phyloP scores from a whole-genome alignment of 371 early-diverging fungal species.

The Syncephalastrum contaminatum region DNA sequence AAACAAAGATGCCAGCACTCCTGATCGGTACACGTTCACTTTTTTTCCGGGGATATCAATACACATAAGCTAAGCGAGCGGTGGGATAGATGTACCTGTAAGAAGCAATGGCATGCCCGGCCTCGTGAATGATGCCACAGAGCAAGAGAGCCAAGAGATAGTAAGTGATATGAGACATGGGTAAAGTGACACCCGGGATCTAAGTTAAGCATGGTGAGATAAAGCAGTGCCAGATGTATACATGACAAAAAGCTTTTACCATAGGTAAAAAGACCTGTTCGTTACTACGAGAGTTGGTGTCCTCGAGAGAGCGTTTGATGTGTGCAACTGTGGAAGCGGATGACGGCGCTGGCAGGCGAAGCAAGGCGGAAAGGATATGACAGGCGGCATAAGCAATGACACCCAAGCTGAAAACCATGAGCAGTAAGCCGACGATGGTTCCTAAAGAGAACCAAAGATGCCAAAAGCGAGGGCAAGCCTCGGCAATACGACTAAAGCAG shows the following conservation, averaged over 20 bases:
- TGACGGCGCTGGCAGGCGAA: not conserved
- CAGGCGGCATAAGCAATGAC: slow-evolving; percentile 52
- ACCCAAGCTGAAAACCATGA: slow-evolving; percentile 53
- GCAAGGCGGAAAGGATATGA: slow-evolving; percentile 13
- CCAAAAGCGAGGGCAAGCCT: slow-evolving; percentile 55
- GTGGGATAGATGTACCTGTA: slow-evolving; percentile 35
- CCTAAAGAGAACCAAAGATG: slow-evolving; percentile 62
- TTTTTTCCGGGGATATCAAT: not conserved
- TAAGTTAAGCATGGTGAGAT: slow-evolving; percentile 11
- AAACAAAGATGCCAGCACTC: slow-evolving; percentile 70
- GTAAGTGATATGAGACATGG: slow-evolving; percentile 69
- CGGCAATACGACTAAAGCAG: slow-evolving; percentile 45
- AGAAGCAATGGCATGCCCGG: slow-evolving; percentile 82
- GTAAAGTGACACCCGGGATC: slow-evolving; percentile 86
- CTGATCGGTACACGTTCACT: slow-evolving; percentile 66
- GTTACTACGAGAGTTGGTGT: slow-evolving; percentile 6
- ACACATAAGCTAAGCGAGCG: not conserved
- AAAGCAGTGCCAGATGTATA: not conserved
- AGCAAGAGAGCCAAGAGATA: slow-evolving; percentile 66
- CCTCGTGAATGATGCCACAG: slow-evolving; percentile 75
- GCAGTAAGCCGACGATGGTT: slow-evolving; percentile 41
- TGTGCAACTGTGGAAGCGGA: too few relatives aligned
- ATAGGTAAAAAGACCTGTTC: slow-evolving; percentile 63
- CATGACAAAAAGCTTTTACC: slow-evolving; percentile 25
- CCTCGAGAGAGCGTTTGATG: slow-evolving; percentile 14